Conservation (phyloP, 2,329 filamentous ascomycete species). For the Calonectria honghensis region DNA sequence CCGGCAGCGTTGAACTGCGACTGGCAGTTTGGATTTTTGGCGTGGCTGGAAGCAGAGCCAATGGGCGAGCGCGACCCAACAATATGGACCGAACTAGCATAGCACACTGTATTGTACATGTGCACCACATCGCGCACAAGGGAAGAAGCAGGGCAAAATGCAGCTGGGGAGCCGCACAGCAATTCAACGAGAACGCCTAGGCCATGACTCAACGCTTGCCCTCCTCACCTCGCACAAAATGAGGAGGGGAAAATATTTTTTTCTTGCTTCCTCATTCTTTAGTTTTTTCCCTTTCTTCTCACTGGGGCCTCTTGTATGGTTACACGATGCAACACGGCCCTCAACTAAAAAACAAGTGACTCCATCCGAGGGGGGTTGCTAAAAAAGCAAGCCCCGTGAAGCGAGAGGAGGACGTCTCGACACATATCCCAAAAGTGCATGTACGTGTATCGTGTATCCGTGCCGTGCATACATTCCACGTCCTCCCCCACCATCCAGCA, state of each 20-base stretch:
- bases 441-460: conserved; percentile 19
- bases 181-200: conserved; percentile 6
- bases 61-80: conserved; percentile 2
- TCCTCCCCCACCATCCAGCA: conserved; percentile 1
- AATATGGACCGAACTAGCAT: neutral
- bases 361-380: neutral
- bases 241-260: neutral
- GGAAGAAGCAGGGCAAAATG: neutral
- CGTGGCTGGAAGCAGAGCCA: conserved; percentile 1
- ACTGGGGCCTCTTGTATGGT: conserved; percentile 7
- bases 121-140: neutral
- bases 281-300: neutral
- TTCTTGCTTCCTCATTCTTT: neutral
- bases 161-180: conserved; percentile 15
- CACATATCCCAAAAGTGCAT: conserved; percentile 24
- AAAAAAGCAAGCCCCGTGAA: conserved; percentile 14
- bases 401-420: conserved; percentile 24
- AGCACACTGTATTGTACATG: conserved; percentile 12
- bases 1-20: conserved; percentile 12
- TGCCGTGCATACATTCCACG: conserved; percentile 18
- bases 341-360: neutral
- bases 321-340: conserved; percentile 18
- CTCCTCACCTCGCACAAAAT: neutral
- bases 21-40: conserved; percentile 3
- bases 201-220: conserved; percentile 30